Evolutionary conservation across 768 basidiomycete species (phyloP).

Genomic region (Lactarius psammicola): DNA sequence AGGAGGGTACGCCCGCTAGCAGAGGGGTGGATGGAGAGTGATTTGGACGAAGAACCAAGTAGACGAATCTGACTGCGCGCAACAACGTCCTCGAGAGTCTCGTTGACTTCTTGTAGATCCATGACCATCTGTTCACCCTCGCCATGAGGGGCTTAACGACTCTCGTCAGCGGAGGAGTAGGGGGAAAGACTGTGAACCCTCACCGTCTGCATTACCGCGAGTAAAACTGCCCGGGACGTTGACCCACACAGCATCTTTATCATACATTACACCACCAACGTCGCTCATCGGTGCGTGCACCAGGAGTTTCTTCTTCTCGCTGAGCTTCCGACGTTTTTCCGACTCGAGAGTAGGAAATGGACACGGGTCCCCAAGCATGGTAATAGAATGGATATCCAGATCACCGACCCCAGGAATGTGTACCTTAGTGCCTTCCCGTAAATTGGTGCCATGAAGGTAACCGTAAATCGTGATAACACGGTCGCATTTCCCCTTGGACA

Average conservation of each 20-base stretch:
- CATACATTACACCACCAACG: constrained; percentile 93
- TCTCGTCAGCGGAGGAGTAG: constrained; percentile 3
- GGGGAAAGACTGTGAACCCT: constrained; percentile 26
- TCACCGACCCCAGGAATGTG: constrained; percentile 97
- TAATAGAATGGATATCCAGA: constrained; percentile 69
- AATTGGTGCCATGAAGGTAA: constrained; percentile 88
- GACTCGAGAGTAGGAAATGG: constrained; percentile 88
- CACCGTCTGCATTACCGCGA: constrained; percentile 65
- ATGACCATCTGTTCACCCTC: constrained; percentile 99
- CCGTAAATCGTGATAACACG: constrained; percentile 94
- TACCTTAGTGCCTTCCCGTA: constrained; percentile 71
- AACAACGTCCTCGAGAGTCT: constrained; percentile 83
- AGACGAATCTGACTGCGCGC: constrained; percentile 78
- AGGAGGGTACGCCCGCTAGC: constrained; percentile 27
- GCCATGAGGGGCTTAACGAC: constrained; percentile 63
- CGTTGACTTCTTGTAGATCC: constrained; percentile 82
- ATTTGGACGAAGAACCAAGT: constrained; percentile 75
- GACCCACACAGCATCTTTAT: constrained; percentile 98
- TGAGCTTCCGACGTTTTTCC: constrained; percentile 88
- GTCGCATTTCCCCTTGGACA: constrained; percentile 84
- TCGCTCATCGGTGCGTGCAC: constrained; percentile 99
- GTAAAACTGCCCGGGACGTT: constrained; percentile 97
- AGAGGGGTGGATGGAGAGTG: constrained; percentile 48
- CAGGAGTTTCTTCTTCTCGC: constrained; percentile 89
- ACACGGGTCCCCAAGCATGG: constrained; percentile 88